Base-by-base conservation (phyloP, 805 yeast genomes). In the Zygosaccharomyces rouxii region DNA sequence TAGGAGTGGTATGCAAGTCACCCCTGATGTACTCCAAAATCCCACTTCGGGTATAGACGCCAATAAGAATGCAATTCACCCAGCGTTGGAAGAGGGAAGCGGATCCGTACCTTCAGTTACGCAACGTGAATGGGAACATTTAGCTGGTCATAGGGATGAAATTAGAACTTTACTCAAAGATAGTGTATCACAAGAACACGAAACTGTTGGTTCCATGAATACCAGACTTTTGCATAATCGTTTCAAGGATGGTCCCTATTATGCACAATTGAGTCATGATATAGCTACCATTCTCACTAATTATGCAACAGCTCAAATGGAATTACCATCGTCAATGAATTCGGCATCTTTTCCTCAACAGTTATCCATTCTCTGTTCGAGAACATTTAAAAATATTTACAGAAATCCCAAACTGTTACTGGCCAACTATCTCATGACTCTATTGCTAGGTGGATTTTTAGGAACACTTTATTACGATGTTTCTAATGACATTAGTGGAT, bases 301-400 rank as follows among this genome's bases (percentile, higher is more conserved):
- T 26, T 49, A 58, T 5, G 51, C 46, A 7, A 58, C 41, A 28
- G 42, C 46, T 23, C 45, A 42, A 5, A 38, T 51, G 28, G 51
- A 49, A 25, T 16, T 54, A 11, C 56, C 59, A n/a, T 37, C 49
- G 25, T 48, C 52, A 5, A 37, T 49, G 39, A 25, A 52, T 33
- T 52, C 64, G 48, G 94, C 96, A 1, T 70, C 79, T 0, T 72
- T 88, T 55, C 52, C 71, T 3, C 73, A 77, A 13, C 98, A 94
- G 63, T 69, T 89, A 38, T 49, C 72, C n/a, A 83, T 94, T 51
- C 70, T 94, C 45, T 81, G 90, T 6, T 83, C 89, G 16, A 77
- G 99, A 60, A 86, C 97, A 0, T 92, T 94, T 73, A 89, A 89
- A 61, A 94, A 94, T 67, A 76, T 89, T 40, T 92, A 90, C 72